Evolutionary conservation across 2,329 filamentous ascomycete species (phyloP).

Genomic region (Sporothrix mexicana): DNA sequence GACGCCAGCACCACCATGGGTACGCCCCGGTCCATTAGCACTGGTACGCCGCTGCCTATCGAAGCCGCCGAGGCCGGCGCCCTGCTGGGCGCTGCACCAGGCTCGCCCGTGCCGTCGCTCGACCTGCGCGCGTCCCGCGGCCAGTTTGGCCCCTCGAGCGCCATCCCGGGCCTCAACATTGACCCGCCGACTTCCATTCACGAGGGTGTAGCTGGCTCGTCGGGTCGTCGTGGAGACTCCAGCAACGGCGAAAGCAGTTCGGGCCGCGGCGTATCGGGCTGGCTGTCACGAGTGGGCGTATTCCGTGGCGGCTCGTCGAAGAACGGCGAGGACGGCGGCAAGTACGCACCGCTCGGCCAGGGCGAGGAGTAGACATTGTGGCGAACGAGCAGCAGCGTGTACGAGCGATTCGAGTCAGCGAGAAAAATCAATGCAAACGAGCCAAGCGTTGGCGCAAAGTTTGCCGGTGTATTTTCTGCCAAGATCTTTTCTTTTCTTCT

Average conservation of each 20-base stretch:
- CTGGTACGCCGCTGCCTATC: constrained; percentile 77
- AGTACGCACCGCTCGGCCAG: constrained; percentile 52
- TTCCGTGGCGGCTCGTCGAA: constrained; percentile 46
- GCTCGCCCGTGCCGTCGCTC: constrained; percentile 80
- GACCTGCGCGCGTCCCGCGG: constrained; percentile 65
- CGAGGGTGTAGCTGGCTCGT: constrained; percentile 47
- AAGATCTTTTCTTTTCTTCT: background rate
- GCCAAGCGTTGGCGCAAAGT: constrained; percentile 16
- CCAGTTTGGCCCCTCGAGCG: constrained; percentile 63
- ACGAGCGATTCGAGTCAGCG: background rate
- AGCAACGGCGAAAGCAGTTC: constrained; percentile 44
- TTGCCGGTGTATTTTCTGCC: constrained; percentile 24
- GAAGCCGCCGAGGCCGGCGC: constrained; percentile 76
- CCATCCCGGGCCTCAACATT: constrained; percentile 81
- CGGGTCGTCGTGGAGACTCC: constrained; percentile 37
- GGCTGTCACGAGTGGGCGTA: constrained; percentile 52
- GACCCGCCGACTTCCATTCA: constrained; percentile 72
- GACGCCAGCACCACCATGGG: constrained; percentile 83
- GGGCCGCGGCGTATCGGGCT: constrained; percentile 53
- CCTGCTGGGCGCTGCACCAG: constrained; percentile 66
- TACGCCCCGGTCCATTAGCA: constrained; percentile 76
- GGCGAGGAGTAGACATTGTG: constrained; percentile 45
- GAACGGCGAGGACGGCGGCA: constrained; percentile 44
- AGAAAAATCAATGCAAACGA: background rate
- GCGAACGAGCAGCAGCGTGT: background rate